These are phyloP conservation scores for Nicotiana tabacum DNA, from an alignment of 257 asterid genomes.

Conservation along the genomic window DNA sequence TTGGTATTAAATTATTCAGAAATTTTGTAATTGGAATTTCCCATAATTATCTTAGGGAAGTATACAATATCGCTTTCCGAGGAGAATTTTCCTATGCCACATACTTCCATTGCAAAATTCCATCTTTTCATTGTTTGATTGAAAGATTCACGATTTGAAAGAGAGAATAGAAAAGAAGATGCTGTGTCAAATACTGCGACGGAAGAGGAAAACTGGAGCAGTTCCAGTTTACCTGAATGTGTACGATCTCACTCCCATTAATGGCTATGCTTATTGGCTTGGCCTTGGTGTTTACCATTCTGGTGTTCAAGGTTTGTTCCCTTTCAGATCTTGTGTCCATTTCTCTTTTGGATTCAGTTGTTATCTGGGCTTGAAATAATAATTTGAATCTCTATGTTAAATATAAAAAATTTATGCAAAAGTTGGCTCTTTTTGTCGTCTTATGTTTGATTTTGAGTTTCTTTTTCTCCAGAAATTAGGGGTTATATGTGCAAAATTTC, in stretches of 20 bases:
- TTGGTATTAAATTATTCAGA: no score
- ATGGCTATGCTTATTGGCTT: constrained; percentile 69
- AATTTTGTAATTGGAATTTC: background rate
- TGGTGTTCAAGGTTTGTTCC: constrained; percentile 50
- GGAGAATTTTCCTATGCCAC: background rate
- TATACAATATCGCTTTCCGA: background rate
- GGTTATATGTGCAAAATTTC: no score
- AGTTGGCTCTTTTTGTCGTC: background rate
- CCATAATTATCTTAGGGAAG: background rate
- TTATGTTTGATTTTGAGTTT: background rate
- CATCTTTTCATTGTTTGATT: background rate
- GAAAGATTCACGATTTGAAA: background rate
- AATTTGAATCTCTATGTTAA: background rate
- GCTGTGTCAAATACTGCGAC: constrained; percentile 37
- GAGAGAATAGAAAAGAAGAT: constrained; percentile 3
- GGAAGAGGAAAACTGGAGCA: constrained; percentile 49
- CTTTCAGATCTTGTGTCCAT: background rate
- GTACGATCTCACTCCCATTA: constrained; percentile 63
- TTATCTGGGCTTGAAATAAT: background rate
- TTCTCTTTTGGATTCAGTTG: background rate
- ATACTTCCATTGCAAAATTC: no score
- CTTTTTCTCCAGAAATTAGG: no score
- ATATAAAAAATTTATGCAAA: background rate
- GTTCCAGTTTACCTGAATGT: constrained; percentile 62
- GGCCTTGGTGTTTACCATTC: constrained; percentile 74